phyloP scores from a whole-genome alignment of 108 stramenopile species.

The Fragilariopsis cylindrus region DNA sequence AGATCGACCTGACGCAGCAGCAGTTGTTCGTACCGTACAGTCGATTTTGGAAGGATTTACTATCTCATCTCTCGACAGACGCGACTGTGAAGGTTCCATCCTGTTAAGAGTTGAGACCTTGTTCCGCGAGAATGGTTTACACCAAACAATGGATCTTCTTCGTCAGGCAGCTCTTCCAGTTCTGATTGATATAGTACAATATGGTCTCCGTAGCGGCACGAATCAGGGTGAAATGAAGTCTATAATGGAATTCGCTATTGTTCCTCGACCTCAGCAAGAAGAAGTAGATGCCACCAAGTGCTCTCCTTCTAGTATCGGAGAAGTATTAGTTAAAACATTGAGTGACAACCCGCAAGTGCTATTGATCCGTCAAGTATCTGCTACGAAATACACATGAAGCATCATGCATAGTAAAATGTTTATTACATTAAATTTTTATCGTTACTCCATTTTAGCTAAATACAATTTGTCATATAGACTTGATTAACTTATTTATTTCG shows the following conservation, averaged over 20 bases:
- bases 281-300: constrained; percentile 5
- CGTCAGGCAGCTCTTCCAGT: constrained; percentile 42
- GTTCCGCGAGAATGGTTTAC: constrained; percentile 61
- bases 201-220: constrained; percentile 59
- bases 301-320: constrained; percentile 17
- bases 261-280: constrained; percentile 13
- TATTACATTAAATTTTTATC: too few species aligned
- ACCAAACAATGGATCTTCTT: constrained; percentile 59
- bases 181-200: constrained; percentile 68
- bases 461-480: too few species aligned
- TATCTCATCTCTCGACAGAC: constrained; percentile 63
- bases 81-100: constrained; percentile 54
- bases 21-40: constrained; percentile 59
- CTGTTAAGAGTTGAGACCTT: constrained; percentile 74
- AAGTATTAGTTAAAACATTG: constrained; percentile 15
- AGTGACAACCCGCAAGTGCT: constrained; percentile 24
- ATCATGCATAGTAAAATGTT: not conserved
- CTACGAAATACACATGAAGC: constrained; percentile 25
- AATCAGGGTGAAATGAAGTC: constrained; percentile 36
- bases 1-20: constrained; percentile 62
- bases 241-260: constrained; percentile 52
- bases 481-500: too few species aligned
- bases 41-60: constrained; percentile 69
- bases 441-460: too few species aligned
- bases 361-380: constrained; percentile 34